Evolutionary conservation across 1,139 yeast genomes (phyloP).

Genomic region (Ogataea hybrid): DNA sequence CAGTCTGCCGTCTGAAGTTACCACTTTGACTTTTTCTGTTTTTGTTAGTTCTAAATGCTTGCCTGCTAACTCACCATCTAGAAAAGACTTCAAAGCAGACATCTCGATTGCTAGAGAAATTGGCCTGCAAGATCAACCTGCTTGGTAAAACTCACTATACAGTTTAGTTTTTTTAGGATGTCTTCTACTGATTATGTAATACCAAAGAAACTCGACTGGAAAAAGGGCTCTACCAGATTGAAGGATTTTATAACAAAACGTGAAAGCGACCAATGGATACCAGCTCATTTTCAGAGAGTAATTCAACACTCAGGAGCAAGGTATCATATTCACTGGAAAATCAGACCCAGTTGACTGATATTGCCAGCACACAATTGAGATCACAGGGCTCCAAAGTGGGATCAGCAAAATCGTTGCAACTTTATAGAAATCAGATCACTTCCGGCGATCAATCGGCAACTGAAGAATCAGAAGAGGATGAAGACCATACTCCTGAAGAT

Average conservation of each 20-base stretch:
- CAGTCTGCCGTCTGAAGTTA: constrained; percentile 82
- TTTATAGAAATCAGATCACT: not conserved
- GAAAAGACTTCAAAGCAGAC: constrained; percentile 23
- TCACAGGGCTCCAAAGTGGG: not conserved
- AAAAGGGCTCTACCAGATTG: too few species aligned
- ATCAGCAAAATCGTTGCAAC: constrained; percentile 1
- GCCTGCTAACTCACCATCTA: constrained; percentile 21
- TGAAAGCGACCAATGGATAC: too few species aligned
- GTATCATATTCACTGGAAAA: not conserved
- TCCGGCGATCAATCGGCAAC: constrained; percentile 10
- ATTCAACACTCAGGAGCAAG: too few species aligned
- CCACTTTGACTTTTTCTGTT: constrained; percentile 60
- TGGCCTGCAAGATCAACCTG: not conserved
- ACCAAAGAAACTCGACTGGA: too few species aligned
- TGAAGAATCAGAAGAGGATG: constrained; percentile 10
- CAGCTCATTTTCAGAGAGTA: too few species aligned
- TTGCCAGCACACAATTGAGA: not conserved
- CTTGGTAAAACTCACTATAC: not conserved
- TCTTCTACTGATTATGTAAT: too few species aligned
- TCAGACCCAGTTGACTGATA: constrained; percentile 7
- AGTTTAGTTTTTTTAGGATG: too few species aligned
- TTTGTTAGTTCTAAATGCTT: constrained; percentile 1
- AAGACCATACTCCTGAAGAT: constrained; percentile 5
- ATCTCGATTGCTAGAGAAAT: constrained; percentile 5
- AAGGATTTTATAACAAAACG: too few species aligned